These are phyloP conservation scores for Plasmodium inui DNA, from an alignment of 169 alveolate genomes.

Conservation along the genomic window DNA sequence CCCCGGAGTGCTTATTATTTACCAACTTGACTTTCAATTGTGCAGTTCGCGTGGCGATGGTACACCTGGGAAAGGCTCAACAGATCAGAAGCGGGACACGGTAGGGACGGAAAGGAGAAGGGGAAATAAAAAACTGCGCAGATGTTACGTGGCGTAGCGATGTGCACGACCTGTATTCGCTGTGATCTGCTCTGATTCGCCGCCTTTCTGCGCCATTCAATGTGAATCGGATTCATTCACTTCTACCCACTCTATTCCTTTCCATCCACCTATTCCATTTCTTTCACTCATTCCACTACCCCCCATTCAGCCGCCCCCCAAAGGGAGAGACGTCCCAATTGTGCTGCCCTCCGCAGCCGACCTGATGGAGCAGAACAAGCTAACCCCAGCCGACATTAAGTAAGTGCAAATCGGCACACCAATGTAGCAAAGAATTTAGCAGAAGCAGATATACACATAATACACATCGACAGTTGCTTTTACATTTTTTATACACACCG, in stretches of 20 bases:
- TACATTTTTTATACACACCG: constrained; percentile 22
- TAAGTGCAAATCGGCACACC: constrained; percentile 12
- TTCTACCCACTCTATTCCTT: neutral
- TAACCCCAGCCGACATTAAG: constrained; percentile 61
- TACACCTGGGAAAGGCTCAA: neutral
- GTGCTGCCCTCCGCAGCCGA: constrained; percentile 73
- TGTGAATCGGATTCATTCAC: no score
- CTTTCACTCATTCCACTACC: neutral
- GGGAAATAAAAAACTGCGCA: neutral
- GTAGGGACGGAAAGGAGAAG: neutral
- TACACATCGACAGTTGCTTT: neutral
- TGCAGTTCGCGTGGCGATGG: neutral
- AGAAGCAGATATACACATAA: constrained; percentile 12
- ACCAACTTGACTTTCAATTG: no score
- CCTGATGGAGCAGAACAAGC: constrained; percentile 27
- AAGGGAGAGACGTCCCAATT: constrained; percentile 34
- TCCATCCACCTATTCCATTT: neutral
- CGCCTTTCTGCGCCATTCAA: no score
- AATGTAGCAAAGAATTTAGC: neutral
- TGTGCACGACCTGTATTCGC: neutral
- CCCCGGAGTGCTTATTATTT: neutral
- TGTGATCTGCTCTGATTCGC: neutral
- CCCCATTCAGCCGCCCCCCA: neutral
- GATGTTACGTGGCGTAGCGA: neutral
- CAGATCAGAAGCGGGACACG: neutral